Evolutionary conservation across 2,329 filamentous ascomycete genomes (phyloP).

Genomic region (Rhytidhysteron rufulum): DNA sequence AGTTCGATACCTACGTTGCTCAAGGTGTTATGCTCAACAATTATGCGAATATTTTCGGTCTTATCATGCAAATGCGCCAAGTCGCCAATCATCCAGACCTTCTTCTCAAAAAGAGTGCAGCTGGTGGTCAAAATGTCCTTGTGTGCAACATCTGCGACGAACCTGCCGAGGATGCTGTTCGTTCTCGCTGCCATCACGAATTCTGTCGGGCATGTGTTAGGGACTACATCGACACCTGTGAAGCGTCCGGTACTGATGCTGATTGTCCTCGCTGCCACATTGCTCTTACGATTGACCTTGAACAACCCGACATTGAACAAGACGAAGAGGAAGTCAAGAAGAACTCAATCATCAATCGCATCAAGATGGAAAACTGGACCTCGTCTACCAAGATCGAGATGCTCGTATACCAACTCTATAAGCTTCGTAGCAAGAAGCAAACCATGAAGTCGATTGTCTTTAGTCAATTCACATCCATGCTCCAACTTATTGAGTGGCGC

Average conservation of each 20-base stretch:
- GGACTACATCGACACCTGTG: slow-evolving; percentile 74
- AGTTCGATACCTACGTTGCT: slow-evolving; percentile 93
- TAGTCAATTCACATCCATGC: slow-evolving; percentile 94
- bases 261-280: slow-evolving; percentile 94
- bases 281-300: slow-evolving; percentile 80
- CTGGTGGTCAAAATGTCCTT: slow-evolving; percentile 83
- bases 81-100: slow-evolving; percentile 95
- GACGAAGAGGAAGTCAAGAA: slow-evolving; percentile 86
- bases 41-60: slow-evolving; percentile 96
- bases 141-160: slow-evolving; percentile 96
- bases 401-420: slow-evolving; percentile 89
- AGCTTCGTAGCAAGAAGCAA: slow-evolving; percentile 84
- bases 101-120: slow-evolving; percentile 80
- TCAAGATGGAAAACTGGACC: slow-evolving; percentile 98
- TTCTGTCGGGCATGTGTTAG: slow-evolving; percentile 81
- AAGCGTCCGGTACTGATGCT: slow-evolving; percentile 54
- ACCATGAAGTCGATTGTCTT: slow-evolving; percentile 98
- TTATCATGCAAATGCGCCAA: slow-evolving; percentile 99
- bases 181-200: slow-evolving; percentile 88
- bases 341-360: slow-evolving; percentile 95
- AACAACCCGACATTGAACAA: slow-evolving; percentile 93
- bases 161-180: slow-evolving; percentile 88
- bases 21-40: slow-evolving; percentile 92
- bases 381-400: slow-evolving; percentile 98
- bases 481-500: slow-evolving; percentile 95